Percentiles rank a stretch among this genome's conserved stretches.
Evolutionary conservation across 179 eudicot species (phyloP).

Genomic region (Dionaea muscipula): DNA sequence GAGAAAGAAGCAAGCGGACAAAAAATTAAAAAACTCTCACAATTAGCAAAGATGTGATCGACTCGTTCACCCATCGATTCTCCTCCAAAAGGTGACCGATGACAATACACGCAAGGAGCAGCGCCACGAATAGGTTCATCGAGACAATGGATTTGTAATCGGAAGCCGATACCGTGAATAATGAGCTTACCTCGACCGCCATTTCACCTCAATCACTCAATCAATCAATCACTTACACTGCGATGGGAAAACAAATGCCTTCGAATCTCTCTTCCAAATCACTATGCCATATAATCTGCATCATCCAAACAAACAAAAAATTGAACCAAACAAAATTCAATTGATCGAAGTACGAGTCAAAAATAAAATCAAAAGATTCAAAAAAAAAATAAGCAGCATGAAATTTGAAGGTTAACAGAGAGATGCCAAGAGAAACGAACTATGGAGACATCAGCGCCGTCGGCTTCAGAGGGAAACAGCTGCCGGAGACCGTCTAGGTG

Average conservation of each 20-base stretch:
- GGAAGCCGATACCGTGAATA: constrained; percentile 39
- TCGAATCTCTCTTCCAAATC: no score
- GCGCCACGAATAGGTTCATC: constrained; percentile 72
- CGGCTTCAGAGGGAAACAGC: no score
- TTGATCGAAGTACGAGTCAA: no score
- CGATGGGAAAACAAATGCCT: not conserved
- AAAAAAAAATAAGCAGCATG: no score
- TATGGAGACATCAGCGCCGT: no score
- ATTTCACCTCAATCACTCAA: constrained; percentile 15
- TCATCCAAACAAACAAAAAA: no score
- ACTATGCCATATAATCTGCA: no score
- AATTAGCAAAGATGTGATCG: constrained; percentile 72
- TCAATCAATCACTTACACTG: not conserved
- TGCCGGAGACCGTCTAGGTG: no score
- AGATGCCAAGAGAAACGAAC: no score
- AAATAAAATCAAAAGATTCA: no score
- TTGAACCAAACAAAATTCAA: no score
- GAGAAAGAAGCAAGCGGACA: not conserved
- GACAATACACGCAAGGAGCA: constrained; percentile 72
- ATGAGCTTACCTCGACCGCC: constrained; percentile 31
- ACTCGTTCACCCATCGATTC: constrained; percentile 94
- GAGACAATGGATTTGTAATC: constrained; percentile 71
- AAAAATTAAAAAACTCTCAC: constrained; percentile 27
- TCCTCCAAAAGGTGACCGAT: constrained; percentile 90
- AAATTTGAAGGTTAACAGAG: no score